Conservation (phyloP, 2,329 filamentous ascomycete species). For the Neurospora sp. region DNA sequence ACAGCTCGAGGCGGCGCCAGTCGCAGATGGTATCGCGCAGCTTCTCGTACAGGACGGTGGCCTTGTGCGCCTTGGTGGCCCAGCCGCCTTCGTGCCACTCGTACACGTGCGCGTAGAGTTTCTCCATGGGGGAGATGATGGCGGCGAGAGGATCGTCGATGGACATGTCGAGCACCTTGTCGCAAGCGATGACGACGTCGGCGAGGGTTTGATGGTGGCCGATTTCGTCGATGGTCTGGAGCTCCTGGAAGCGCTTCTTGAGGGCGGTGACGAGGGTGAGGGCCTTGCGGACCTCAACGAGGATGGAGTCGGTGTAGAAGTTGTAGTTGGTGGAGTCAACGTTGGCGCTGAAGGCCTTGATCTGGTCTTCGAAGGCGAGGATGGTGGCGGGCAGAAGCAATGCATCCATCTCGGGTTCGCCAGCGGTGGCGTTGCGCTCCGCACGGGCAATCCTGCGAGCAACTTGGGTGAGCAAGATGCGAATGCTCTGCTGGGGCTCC, state of each 20-base stretch:
- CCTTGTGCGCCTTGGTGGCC: slow-evolving; percentile 70
- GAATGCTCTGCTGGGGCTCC: slow-evolving; percentile 32
- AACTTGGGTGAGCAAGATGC: slow-evolving; percentile 32
- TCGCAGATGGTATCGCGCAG: slow-evolving; percentile 72
- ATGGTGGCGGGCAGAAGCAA: slow-evolving; percentile 57
- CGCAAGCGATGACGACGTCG: slow-evolving; percentile 67
- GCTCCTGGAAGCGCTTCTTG: slow-evolving; percentile 59
- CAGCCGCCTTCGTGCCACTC: slow-evolving; percentile 88
- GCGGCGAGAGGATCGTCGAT: slow-evolving; percentile 79
- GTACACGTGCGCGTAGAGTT: slow-evolving; percentile 73
- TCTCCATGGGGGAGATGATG: slow-evolving; percentile 77
- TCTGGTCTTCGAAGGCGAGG: slow-evolving; percentile 51
- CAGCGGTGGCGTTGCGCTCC: slow-evolving; percentile 12
- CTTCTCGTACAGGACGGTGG: slow-evolving; percentile 59
- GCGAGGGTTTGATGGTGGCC: slow-evolving; percentile 64
- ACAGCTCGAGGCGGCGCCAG: slow-evolving; percentile 85
- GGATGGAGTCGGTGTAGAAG: slow-evolving; percentile 79
- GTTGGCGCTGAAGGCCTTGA: slow-evolving; percentile 29
- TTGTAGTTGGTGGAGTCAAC: slow-evolving; percentile 48
- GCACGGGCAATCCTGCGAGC: slow-evolving; percentile 28
- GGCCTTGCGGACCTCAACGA: slow-evolving; percentile 64
- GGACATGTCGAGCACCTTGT: slow-evolving; percentile 63
- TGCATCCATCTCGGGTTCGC: slow-evolving; percentile 32
- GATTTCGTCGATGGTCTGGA: slow-evolving; percentile 57
- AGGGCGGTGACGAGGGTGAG: slow-evolving; percentile 60